Conservation (phyloP, 2,329 filamentous ascomycete genomes). For the Fusarium pilosicola region DNA sequence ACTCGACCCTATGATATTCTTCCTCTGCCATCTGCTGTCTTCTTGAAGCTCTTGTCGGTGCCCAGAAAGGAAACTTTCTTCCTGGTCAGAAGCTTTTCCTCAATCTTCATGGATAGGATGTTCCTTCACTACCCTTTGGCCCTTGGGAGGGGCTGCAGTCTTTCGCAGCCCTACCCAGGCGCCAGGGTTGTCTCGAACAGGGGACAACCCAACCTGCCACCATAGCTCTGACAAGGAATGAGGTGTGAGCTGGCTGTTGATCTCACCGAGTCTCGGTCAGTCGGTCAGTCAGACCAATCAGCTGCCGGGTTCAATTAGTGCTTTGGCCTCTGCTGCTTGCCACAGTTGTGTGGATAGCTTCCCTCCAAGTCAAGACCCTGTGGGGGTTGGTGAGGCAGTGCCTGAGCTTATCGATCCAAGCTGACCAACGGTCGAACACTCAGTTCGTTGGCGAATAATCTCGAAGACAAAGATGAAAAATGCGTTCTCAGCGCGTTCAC, state of each 20-base stretch:
- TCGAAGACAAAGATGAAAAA: not conserved
- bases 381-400: not conserved
- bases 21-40: not conserved
- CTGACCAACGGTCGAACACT: not conserved
- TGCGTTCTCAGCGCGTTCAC: not conserved
- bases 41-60: not conserved
- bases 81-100: accelerated
- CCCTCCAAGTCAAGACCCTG: not conserved
- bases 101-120: not conserved
- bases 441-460: not conserved
- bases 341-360: not conserved
- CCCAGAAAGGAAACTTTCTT: not conserved
- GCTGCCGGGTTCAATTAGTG: no score
- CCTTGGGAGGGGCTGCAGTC: not conserved
- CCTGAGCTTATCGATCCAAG: not conserved
- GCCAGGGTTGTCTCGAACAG: not conserved
- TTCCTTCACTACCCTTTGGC: not conserved
- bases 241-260: not conserved
- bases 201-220: not conserved
- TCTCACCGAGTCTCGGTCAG: not conserved
- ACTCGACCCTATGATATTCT: no score
- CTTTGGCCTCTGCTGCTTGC: no score
- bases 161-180: not conserved
- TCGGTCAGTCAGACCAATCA: not conserved
- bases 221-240: not conserved